Percentiles rank a stretch among this genome's conserved stretches.
These are phyloP conservation scores for Gracilaria caudata DNA, from an alignment of 23 red algal genomes.

Conservation along the genomic window DNA sequence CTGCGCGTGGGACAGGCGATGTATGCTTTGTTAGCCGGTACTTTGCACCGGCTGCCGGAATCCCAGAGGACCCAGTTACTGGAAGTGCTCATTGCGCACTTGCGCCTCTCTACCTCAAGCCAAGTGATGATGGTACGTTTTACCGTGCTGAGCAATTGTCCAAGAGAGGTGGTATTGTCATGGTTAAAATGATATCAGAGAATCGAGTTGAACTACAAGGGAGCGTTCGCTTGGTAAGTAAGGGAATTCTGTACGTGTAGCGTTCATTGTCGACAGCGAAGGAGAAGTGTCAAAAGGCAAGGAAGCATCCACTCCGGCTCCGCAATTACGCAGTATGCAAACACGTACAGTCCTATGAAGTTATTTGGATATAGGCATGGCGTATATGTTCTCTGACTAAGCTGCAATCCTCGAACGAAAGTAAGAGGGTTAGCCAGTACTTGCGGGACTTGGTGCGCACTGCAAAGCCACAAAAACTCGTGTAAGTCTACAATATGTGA, in stretches of 20 bases:
- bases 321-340: too few species aligned
- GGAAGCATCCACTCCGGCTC: not conserved
- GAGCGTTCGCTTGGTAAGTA: constrained; percentile 28
- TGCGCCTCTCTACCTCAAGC: not conserved
- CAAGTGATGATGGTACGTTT: constrained; percentile 2
- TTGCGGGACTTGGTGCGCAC: too few species aligned
- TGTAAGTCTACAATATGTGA: too few species aligned
- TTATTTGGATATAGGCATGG: too few species aligned
- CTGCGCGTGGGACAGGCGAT: not conserved
- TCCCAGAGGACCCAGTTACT: constrained; percentile 33
- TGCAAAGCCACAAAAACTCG: too few species aligned
- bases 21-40: constrained; percentile 17
- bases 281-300: not conserved
- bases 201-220: constrained; percentile 3
- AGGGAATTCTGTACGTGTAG: constrained; percentile 16
- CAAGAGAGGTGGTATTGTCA: constrained; percentile 2
- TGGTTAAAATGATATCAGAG: not conserved
- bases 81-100: constrained; percentile 40
- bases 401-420: too few species aligned
- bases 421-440: too few species aligned
- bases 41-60: constrained; percentile 18
- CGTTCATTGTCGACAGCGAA: too few species aligned
- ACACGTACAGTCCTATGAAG: too few species aligned
- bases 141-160: constrained; percentile 17
- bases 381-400: too few species aligned